Percentiles rank a stretch among this genome's conserved stretches.
Conservation (phyloP, 805 yeast genomes). For the Hanseniaspora thailandica region DNA sequence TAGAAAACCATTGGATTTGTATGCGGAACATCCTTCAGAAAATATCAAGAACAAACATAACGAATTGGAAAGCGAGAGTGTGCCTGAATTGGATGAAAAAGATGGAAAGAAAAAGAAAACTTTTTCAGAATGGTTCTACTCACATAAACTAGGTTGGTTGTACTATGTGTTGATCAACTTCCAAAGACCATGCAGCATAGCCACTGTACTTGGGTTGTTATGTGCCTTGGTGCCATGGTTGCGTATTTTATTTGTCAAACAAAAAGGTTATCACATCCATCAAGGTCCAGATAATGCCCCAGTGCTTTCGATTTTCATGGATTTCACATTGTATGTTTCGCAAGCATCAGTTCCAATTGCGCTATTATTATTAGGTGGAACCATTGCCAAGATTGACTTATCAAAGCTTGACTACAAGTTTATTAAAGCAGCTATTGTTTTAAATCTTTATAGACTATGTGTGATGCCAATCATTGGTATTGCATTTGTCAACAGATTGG, state of each 20-base stretch:
- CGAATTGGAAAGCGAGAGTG: not conserved
- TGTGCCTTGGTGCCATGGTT: slow-evolving; percentile 83
- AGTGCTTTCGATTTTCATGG: slow-evolving; percentile 75
- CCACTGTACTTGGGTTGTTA: slow-evolving; percentile 52
- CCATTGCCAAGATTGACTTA: slow-evolving; percentile 63
- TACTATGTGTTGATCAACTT: slow-evolving; percentile 38
- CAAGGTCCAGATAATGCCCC: slow-evolving; percentile 79
- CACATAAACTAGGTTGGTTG: slow-evolving; percentile 28
- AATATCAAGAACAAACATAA: not conserved
- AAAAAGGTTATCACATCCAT: slow-evolving; percentile 38
- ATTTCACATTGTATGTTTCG: slow-evolving; percentile 67
- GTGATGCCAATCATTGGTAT: slow-evolving; percentile 72
- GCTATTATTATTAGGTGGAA: slow-evolving; percentile 69
- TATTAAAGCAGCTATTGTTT: slow-evolving; percentile 43
- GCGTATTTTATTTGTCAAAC: slow-evolving; percentile 52
- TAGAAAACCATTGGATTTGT: slow-evolving; percentile 24
- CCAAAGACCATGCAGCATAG: slow-evolving; percentile 57
- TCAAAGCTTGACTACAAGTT: slow-evolving; percentile 50
- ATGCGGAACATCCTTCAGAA: slow-evolving; percentile 12
- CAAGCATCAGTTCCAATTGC: slow-evolving; percentile 86
- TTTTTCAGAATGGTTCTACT: slow-evolving; percentile 13
- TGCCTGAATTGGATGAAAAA: not conserved
- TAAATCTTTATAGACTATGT: slow-evolving; percentile 49
- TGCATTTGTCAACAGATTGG: slow-evolving; percentile 50
- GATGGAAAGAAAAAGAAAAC: slow-evolving; percentile 8